These are phyloP conservation scores for Chytriomyces confervae DNA, from an alignment of 192 early-diverging fungal species.

Conservation along the genomic window DNA sequence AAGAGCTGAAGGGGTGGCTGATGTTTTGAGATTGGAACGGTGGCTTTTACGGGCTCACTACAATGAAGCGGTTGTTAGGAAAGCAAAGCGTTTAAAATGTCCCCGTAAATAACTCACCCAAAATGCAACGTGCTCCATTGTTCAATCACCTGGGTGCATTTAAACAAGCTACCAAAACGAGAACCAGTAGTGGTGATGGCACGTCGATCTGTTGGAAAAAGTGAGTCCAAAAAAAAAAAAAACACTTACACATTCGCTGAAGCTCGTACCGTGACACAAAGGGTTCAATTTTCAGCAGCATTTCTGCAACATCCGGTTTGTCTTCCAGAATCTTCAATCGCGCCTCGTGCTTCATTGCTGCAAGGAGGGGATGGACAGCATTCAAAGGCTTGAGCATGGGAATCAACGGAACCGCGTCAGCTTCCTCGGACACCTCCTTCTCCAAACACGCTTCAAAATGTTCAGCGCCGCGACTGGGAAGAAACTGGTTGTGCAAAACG, in stretches of 20 bases:
- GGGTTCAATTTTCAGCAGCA: slow-evolving; percentile 23
- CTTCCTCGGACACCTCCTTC: no score
- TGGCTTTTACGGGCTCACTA: not conserved
- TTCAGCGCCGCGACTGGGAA: not conserved
- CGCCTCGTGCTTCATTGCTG: slow-evolving; percentile 24
- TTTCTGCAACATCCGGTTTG: slow-evolving; percentile 15
- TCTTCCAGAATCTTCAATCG: slow-evolving; percentile 16
- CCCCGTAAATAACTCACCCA: slow-evolving; percentile 22
- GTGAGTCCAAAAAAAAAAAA: not conserved
- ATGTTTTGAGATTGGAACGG: slow-evolving; percentile 20
- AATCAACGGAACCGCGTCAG: no score
- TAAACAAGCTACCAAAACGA: slow-evolving; percentile 4
- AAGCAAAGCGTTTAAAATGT: not conserved
- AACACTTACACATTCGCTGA: slow-evolving; percentile 32
- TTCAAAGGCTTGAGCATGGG: slow-evolving; percentile 9
- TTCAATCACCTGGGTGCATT: slow-evolving; percentile 30
- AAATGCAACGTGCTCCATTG: slow-evolving; percentile 4
- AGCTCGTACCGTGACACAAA: slow-evolving; percentile 35
- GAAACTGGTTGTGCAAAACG: slow-evolving; percentile 28
- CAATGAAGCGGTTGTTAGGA: not conserved
- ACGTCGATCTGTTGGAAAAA: slow-evolving; percentile 14
- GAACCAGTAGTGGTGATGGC: not conserved
- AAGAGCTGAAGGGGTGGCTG: not conserved
- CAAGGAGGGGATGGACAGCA: slow-evolving; percentile 37
- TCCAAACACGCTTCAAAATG: not conserved